These are phyloP conservation scores for Moesziomyces sp. DNA, from an alignment of 1,284 basidiomycete species.

Conservation along the genomic window DNA sequence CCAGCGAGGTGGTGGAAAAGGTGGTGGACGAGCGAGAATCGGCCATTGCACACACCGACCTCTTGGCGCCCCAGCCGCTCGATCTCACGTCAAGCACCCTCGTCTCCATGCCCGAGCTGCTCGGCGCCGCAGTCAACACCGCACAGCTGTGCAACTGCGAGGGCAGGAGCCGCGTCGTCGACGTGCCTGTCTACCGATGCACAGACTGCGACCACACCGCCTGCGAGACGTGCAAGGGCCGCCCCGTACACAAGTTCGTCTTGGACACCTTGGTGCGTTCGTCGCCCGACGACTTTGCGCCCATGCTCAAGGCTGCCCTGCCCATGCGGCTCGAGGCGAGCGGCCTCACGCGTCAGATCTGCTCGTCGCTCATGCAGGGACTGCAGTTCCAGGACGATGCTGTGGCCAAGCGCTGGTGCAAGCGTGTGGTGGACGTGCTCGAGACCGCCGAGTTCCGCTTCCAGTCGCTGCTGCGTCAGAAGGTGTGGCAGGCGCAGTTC, in stretches of 20 bases:
- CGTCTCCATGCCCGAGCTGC: constrained; percentile 70
- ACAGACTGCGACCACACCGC: constrained; percentile 80
- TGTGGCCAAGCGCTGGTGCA: constrained; percentile 77
- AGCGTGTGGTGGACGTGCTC: constrained; percentile 76
- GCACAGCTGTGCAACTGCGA: constrained; percentile 87
- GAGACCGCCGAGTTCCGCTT: constrained; percentile 66
- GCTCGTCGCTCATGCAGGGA: constrained; percentile 72
- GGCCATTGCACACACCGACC: constrained; percentile 71
- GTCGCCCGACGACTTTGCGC: constrained; percentile 77
- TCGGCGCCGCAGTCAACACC: constrained; percentile 77
- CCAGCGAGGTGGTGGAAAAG: constrained; percentile 69
- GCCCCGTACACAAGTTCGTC: constrained; percentile 83
- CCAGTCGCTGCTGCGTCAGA: constrained; percentile 73
- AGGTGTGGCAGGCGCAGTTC: constrained; percentile 85
- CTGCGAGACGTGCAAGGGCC: constrained; percentile 86
- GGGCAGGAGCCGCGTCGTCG: constrained; percentile 80
- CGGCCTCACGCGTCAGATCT: constrained; percentile 68
- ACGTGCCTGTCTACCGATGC: constrained; percentile 75
- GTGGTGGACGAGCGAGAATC: constrained; percentile 68
- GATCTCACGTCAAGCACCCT: constrained; percentile 39
- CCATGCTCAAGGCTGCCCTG: constrained; percentile 80
- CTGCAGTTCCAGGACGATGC: constrained; percentile 66
- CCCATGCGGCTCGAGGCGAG: constrained; percentile 79
- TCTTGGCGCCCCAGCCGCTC: constrained; percentile 27
- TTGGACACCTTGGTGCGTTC: constrained; percentile 70